Evolutionary conservation across 1,139 yeast species (phyloP), one percentile per base, ranked within the genome.

Genomic region (Pneumocystis sp.): DNA sequence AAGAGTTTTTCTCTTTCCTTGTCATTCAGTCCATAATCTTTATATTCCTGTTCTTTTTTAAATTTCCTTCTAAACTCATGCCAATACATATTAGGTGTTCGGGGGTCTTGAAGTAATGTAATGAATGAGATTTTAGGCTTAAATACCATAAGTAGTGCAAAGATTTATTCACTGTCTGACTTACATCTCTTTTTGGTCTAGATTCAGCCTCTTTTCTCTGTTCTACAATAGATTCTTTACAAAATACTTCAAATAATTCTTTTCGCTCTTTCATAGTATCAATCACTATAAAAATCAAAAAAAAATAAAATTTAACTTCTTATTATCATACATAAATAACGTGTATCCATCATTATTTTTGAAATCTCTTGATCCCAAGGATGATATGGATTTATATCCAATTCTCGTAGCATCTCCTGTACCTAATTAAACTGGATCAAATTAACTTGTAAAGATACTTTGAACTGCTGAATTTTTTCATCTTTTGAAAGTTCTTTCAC

Each of bases 331-430:
- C 37, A 45, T 2, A 74, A 73, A 70, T 77, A 82, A 34, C 79
- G 71, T 0, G 79, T 77, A 64, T 80, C 80, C 40, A 74, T 69
- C 0, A 78, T 70, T 1, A 83, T 69, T 60, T 75, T 75, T 6
- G 73, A 71, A n/a, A 77, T 73, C 69, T 81, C 84, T 0, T 74
- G 70, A 59, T 80, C 83, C 82, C 84, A 83, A 0, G 80, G 71
- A 3, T 79, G 74, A 67, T 70, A 80, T 0, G 82, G 80, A 67
- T 81, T 77, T 3, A 79, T 67, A 0, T 70, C 37, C 3, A 66
- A 40, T 6, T 70, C 72, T 8, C 70, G 69, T 12, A 81, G 72
- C 69, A 80, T 69, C 15, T 69, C 66, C 29, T 71, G 12, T 50
- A 61, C 66, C 77, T 77, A 29, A 45, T 57, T 40, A 65, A 64